These are phyloP conservation scores for Eragrostis curvula DNA, from an alignment of 176 grass and related monocot genomes.

Conservation along the genomic window DNA sequence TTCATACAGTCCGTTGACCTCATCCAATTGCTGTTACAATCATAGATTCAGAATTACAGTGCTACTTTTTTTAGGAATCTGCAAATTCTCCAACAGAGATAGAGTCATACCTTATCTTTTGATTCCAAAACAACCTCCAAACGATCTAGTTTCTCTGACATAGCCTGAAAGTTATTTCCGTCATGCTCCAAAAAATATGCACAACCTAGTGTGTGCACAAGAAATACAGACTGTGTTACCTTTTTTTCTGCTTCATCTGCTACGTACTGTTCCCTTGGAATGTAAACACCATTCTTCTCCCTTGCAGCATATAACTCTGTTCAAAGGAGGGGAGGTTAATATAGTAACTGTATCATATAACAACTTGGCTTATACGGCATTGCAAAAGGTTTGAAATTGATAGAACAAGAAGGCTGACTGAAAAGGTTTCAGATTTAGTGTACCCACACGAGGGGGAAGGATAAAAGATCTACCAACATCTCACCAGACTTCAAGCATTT, in stretches of 20 bases:
- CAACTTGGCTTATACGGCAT: not conserved
- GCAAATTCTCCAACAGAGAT: not conserved
- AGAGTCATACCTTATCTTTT: conserved; percentile 74
- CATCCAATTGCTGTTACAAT: conserved; percentile 65
- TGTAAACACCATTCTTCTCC: conserved; percentile 97
- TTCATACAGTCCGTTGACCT: conserved; percentile 67
- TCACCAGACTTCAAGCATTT: not conserved
- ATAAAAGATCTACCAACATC: conserved; percentile 1
- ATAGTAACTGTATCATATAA: conserved; percentile 18
- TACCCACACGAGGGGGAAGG: not conserved
- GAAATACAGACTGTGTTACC: conserved; percentile 25
- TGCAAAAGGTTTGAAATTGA: not conserved
- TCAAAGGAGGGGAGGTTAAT: not conserved
- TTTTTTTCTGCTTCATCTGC: conserved; percentile 91
- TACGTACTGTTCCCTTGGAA: conserved; percentile 74
- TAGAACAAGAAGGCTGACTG: conserved; percentile 7
- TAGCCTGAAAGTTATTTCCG: conserved; percentile 50
- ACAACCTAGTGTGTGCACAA: conserved; percentile 14
- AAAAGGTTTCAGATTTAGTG: not conserved
- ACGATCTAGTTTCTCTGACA: conserved; percentile 79
- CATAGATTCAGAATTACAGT: conserved; percentile 23
- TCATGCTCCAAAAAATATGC: conserved; percentile 15
- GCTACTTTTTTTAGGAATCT: conserved; percentile 5
- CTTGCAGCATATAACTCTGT: conserved; percentile 89
- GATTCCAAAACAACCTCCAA: conserved; percentile 75